phyloP scores from a whole-genome alignment of 352 stramenopile genomes.

The Phytophthora europaea region DNA sequence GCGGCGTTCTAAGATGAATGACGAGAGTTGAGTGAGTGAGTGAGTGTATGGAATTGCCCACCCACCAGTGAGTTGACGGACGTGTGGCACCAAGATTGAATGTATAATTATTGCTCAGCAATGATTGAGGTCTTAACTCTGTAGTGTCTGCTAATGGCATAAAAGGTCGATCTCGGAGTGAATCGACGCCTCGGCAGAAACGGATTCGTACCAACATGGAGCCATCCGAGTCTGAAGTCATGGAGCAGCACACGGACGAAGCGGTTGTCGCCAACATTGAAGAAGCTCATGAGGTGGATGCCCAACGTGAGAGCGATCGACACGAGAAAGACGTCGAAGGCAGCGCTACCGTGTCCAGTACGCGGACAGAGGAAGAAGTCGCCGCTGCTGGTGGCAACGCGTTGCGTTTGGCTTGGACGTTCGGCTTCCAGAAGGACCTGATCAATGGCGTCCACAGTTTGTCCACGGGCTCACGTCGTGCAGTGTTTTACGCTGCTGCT shows the following conservation, averaged over 20 bases:
- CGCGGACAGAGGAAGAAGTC: constrained; percentile 5
- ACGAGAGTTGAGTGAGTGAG: constrained; percentile 4
- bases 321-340: neutral
- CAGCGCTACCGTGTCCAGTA: constrained; percentile 8
- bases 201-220: constrained; percentile 29
- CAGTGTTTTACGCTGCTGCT: constrained; percentile 92
- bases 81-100: constrained; percentile 5
- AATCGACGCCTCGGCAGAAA: constrained; percentile 34
- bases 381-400: constrained; percentile 51
- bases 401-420: constrained; percentile 85
- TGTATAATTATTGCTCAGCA: constrained; percentile 28
- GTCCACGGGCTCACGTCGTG: constrained; percentile 64
- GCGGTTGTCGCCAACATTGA: neutral
- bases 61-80: neutral
- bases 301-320: constrained; percentile 3
- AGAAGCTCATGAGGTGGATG: constrained; percentile 4
- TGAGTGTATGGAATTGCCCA: neutral
- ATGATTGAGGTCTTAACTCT: constrained; percentile 9
- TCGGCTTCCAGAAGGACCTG: constrained; percentile 94
- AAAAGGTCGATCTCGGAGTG: constrained; percentile 13
- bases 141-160: neutral
- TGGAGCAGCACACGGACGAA: constrained; percentile 9
- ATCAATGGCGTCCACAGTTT: constrained; percentile 91
- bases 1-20: constrained; percentile 36
- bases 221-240: constrained; percentile 8